Percentiles rank a stretch among this genome's conserved stretches.
These are phyloP conservation scores for Anastatica hierochuntica DNA, from an alignment of 345 rosid genomes.

Conservation along the genomic window DNA sequence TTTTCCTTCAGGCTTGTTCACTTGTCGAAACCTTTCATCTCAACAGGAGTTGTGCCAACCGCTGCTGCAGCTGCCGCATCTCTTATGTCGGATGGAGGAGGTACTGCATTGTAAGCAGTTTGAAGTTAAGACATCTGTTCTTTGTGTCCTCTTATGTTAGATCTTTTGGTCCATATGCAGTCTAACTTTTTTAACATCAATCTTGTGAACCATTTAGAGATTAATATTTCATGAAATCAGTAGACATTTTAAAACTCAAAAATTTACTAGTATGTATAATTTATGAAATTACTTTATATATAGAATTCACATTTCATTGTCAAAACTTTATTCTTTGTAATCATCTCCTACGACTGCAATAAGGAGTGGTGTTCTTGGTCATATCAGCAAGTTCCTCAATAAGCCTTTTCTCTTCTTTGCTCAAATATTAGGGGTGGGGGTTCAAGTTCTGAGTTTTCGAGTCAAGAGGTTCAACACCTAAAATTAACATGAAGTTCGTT, in stretches of 20 bases:
- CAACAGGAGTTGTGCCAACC: conserved; percentile 86
- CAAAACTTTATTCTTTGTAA: conserved; percentile 11
- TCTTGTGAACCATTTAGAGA: neutral
- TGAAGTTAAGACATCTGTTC: neutral
- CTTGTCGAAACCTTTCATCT: conserved; percentile 76
- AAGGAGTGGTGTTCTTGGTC: conserved; percentile 75
- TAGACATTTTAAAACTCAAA: neutral
- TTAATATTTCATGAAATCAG: neutral
- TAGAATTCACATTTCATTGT: conserved; percentile 15
- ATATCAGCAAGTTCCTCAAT: conserved; percentile 82
- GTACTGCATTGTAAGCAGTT: conserved; percentile 43
- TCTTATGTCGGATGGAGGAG: conserved; percentile 96
- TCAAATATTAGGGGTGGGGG: no score
- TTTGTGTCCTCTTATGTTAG: neutral
- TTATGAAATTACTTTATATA: neutral
- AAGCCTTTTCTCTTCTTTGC: conserved; percentile 80
- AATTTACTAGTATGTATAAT: no score
- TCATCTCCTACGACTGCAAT: conserved; percentile 39
- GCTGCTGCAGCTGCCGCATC: conserved; percentile 97
- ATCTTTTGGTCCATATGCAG: neutral
- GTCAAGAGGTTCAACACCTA: no score
- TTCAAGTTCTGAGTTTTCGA: no score
- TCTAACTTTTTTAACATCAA: neutral
- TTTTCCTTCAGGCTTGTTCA: conserved; percentile 61
- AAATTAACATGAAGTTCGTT: no score